Evolutionary conservation across 2,329 filamentous ascomycete species (phyloP).

Genomic region (Talaromyces marneffei): DNA sequence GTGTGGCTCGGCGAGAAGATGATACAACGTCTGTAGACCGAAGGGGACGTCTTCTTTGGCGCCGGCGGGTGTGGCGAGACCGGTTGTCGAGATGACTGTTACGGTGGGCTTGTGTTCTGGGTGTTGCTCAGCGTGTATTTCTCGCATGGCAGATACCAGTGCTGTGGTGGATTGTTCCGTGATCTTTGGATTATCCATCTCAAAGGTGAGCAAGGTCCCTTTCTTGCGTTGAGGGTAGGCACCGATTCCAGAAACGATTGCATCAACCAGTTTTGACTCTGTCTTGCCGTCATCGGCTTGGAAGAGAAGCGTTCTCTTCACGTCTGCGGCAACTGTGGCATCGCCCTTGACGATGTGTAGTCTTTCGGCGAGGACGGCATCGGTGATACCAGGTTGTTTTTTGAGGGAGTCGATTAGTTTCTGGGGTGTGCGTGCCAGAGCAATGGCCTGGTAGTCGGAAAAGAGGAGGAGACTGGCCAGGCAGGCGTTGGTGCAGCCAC

Average conservation of each 20-base stretch:
- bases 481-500: slow-evolving; percentile 41
- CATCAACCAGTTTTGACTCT: slow-evolving; percentile 28
- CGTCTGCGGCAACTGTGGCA: slow-evolving; percentile 37
- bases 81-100: slow-evolving; percentile 30
- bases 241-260: slow-evolving; percentile 47
- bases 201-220: slow-evolving; percentile 20
- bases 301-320: slow-evolving; percentile 35
- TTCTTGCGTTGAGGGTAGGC: slow-evolving; percentile 24
- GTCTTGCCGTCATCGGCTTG: slow-evolving; percentile 15
- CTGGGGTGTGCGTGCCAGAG: slow-evolving; percentile 46
- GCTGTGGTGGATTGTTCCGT: slow-evolving; percentile 28
- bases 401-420: slow-evolving; percentile 45
- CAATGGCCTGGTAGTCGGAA: slow-evolving; percentile 42
- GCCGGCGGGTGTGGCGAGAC: slow-evolving; percentile 19
- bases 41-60: slow-evolving; percentile 27
- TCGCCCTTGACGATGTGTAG: slow-evolving; percentile 47
- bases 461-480: slow-evolving; percentile 39
- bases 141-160: slow-evolving; percentile 22
- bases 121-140: slow-evolving; percentile 18
- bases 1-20: slow-evolving; percentile 29
- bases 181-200: slow-evolving; percentile 30
- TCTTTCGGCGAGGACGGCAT: slow-evolving; percentile 29
- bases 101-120: slow-evolving; percentile 21
- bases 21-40: slow-evolving; percentile 29
- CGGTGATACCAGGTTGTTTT: slow-evolving; percentile 33